phyloP scores from a whole-genome alignment of 148 eudicot species.

The Nepenthes mirabilis region DNA sequence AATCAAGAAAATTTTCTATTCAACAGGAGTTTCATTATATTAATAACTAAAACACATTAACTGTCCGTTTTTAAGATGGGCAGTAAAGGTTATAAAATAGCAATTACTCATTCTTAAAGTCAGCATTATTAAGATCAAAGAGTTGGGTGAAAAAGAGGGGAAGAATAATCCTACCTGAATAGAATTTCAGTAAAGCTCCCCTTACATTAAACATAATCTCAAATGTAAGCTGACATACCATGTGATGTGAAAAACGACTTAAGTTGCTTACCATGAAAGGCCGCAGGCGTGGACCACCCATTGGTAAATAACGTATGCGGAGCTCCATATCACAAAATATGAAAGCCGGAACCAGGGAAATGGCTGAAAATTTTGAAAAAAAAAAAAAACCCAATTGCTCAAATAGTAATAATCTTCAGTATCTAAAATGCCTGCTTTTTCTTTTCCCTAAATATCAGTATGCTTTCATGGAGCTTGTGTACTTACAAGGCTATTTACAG shows the following conservation, averaged over 20 bases:
- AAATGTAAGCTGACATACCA: neutral
- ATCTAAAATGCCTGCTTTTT: neutral
- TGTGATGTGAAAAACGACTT: neutral
- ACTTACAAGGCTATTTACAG: slow-evolving; percentile 54
- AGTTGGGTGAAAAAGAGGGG: no score
- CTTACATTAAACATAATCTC: no score
- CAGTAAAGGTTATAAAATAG: no score
- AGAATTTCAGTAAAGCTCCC: no score
- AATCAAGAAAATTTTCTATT: no score
- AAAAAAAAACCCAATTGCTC: neutral
- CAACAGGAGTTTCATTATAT: no score
- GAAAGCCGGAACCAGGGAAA: slow-evolving; percentile 64
- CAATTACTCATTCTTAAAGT: no score
- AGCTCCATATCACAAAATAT: slow-evolving; percentile 65
- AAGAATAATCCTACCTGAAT: no score
- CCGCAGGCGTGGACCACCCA: slow-evolving; percentile 61
- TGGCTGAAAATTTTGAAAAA: slow-evolving; percentile 17
- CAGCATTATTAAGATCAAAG: no score
- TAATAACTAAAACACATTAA: no score
- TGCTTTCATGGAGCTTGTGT: slow-evolving; percentile 1
- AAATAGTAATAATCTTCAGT: neutral
- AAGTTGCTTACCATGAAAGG: slow-evolving; percentile 28
- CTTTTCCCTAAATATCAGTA: neutral
- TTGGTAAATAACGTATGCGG: slow-evolving; percentile 44
- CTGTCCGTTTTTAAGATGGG: no score